Evolutionary conservation across 176 grass and related monocot species (phyloP).

Genomic region (Canna indica): DNA sequence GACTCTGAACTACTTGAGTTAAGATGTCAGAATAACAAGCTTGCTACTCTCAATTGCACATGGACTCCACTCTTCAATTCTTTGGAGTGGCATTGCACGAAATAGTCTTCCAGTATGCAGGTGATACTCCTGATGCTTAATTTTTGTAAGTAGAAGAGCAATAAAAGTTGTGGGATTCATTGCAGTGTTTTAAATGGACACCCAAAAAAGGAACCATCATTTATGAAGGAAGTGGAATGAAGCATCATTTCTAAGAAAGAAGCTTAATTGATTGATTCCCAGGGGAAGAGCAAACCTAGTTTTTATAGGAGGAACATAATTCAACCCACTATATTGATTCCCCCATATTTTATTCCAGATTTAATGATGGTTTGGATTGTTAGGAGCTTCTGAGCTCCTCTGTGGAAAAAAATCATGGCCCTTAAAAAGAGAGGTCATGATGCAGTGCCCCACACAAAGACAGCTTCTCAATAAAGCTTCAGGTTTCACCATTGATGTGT

Average conservation of each 20-base stretch:
- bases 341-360: not conserved
- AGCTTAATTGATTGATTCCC: not conserved
- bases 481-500: not conserved
- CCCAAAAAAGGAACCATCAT: slow-evolving; percentile 1
- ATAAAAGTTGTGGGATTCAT: not conserved
- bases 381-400: not conserved
- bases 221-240: not conserved
- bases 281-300: not conserved
- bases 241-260: not conserved
- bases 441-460: not conserved
- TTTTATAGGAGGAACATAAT: not conserved
- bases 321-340: not conserved
- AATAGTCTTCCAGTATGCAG: not conserved
- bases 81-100: no score
- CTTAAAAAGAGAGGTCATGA: not conserved
- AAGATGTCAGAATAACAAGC: no score
- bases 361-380: not conserved
- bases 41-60: no score
- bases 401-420: not conserved
- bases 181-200: not conserved
- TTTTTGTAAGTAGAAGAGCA: not conserved
- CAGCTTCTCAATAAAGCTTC: not conserved
- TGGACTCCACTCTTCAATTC: no score
- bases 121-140: not conserved
- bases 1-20: no score